These are phyloP conservation scores for Verticillium albo-atrum DNA, from an alignment of 2,329 filamentous ascomycete species.

Conservation along the genomic window DNA sequence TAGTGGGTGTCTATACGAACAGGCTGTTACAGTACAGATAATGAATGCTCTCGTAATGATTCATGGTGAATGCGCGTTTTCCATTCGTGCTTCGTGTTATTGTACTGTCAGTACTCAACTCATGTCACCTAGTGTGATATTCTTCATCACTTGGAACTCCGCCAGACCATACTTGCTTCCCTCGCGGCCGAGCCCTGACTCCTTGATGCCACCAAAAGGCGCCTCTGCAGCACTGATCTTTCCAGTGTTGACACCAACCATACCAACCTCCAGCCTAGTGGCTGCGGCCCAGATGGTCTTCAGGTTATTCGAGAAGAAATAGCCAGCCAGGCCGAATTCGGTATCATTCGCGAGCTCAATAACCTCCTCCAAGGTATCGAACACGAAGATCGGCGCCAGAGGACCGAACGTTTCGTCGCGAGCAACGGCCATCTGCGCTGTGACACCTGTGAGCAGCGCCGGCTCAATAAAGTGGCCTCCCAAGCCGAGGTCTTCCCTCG, in stretches of 20 bases:
- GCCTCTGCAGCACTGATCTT: slow-evolving; percentile 27
- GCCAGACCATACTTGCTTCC: slow-evolving; percentile 24
- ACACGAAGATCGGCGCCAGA: slow-evolving; percentile 63
- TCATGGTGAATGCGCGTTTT: no score
- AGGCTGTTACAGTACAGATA: no score
- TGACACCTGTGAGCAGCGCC: slow-evolving; percentile 53
- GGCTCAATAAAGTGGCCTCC: not conserved
- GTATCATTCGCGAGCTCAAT: slow-evolving; percentile 60
- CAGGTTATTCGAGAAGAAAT: slow-evolving; percentile 58
- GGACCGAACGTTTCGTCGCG: slow-evolving; percentile 71
- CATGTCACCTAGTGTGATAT: not conserved
- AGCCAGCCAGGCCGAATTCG: slow-evolving; percentile 67
- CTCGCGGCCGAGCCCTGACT: slow-evolving; percentile 29
- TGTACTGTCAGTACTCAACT: not conserved
- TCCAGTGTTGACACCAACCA: slow-evolving; percentile 29
- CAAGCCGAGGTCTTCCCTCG: slow-evolving; percentile 46
- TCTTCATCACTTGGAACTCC: slow-evolving; percentile 24
- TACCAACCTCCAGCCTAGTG: slow-evolving; percentile 42
- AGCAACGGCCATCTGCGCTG: slow-evolving; percentile 59
- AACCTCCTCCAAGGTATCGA: slow-evolving; percentile 67
- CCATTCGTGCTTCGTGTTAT: not conserved
- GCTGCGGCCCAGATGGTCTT: slow-evolving; percentile 36
- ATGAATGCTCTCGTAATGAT: no score
- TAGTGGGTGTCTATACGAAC: no score
- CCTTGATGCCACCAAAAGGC: slow-evolving; percentile 29